Conservation (phyloP, 2,329 filamentous ascomycete genomes). For the Sarocladium brachiariae region DNA sequence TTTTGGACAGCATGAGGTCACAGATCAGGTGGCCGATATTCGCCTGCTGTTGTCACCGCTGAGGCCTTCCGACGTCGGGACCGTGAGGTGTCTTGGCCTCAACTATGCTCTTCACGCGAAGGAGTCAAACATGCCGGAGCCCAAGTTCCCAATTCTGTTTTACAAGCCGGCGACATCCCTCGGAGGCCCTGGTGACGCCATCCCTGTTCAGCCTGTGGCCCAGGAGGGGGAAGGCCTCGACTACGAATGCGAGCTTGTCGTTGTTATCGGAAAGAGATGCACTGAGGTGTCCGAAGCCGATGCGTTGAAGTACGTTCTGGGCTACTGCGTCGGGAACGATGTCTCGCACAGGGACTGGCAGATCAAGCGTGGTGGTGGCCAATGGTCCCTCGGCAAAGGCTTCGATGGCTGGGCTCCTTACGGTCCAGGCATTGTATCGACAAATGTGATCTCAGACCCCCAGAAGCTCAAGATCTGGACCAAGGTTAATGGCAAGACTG, state of each 20-base stretch:
- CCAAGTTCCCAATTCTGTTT: slow-evolving; percentile 66
- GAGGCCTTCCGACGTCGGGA: slow-evolving; percentile 54
- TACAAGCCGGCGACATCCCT: slow-evolving; percentile 57
- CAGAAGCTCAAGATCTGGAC: slow-evolving; percentile 50
- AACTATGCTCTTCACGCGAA: slow-evolving; percentile 68
- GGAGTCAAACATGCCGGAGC: slow-evolving; percentile 62
- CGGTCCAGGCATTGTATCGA: slow-evolving; percentile 63
- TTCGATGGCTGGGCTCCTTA: slow-evolving; percentile 72
- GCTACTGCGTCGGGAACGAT: slow-evolving; percentile 71
- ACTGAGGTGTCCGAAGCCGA: slow-evolving; percentile 56
- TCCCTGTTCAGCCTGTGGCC: slow-evolving; percentile 58
- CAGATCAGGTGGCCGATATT: slow-evolving; percentile 51
- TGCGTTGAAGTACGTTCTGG: slow-evolving; percentile 66
- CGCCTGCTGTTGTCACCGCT: slow-evolving; percentile 56
- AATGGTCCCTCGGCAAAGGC: slow-evolving; percentile 67
- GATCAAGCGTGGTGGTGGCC: slow-evolving; percentile 57
- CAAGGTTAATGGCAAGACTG: slow-evolving; percentile 50
- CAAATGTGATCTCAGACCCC: slow-evolving; percentile 47
- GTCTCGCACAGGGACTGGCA: slow-evolving; percentile 78
- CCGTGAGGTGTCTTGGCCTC: slow-evolving; percentile 62
- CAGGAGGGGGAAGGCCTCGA: slow-evolving; percentile 62
- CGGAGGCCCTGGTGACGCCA: slow-evolving; percentile 55
- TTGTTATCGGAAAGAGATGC: slow-evolving; percentile 63
- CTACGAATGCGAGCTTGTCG: slow-evolving; percentile 75
- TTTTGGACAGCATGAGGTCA: slow-evolving; percentile 58